Conservation (phyloP, 768 basidiomycete genomes). For the Phlebiopsis gigantea region DNA sequence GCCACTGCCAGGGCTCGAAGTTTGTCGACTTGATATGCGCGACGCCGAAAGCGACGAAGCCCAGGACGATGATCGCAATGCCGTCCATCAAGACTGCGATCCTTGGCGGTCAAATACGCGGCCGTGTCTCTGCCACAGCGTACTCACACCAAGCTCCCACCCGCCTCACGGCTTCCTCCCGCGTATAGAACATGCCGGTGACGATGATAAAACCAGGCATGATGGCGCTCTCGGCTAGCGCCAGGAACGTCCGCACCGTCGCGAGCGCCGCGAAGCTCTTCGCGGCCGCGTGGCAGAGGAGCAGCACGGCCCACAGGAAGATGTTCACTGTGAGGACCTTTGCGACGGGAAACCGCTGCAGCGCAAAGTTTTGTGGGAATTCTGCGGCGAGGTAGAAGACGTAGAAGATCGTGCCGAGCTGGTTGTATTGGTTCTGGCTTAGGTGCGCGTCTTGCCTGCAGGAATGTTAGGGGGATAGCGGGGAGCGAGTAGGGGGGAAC, state of each 20-base stretch:
- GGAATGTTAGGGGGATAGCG: not conserved
- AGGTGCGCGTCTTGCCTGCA: constrained; percentile 4
- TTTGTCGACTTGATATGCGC: constrained; percentile 50
- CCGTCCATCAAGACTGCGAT: constrained; percentile 69
- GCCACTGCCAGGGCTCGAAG: constrained; percentile 77
- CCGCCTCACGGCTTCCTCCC: constrained; percentile 37
- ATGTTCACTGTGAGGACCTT: constrained; percentile 89
- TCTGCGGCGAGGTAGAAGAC: constrained; percentile 57
- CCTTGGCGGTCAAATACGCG: not conserved
- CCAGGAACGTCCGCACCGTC: constrained; percentile 66
- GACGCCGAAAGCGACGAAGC: constrained; percentile 65
- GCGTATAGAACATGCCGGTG: constrained; percentile 51
- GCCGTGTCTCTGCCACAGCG: no score
- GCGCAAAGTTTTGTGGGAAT: constrained; percentile 74
- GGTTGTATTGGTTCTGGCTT: constrained; percentile 39
- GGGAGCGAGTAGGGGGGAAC: constrained; percentile 16
- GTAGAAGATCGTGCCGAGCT: constrained; percentile 76
- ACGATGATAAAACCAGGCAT: constrained; percentile 79
- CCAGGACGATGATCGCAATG: constrained; percentile 63
- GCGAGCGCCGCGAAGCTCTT: constrained; percentile 67
- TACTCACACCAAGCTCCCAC: constrained; percentile 47
- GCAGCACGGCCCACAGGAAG: constrained; percentile 63
- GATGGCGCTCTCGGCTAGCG: constrained; percentile 71
- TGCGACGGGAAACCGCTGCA: constrained; percentile 70
- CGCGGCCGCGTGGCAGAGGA: constrained; percentile 59